A percentile compares a stretch with the other conserved stretches of the same genome.
Conservation (phyloP, 2,329 filamentous ascomycete genomes). For the Fonsecaea pedrosoi region DNA sequence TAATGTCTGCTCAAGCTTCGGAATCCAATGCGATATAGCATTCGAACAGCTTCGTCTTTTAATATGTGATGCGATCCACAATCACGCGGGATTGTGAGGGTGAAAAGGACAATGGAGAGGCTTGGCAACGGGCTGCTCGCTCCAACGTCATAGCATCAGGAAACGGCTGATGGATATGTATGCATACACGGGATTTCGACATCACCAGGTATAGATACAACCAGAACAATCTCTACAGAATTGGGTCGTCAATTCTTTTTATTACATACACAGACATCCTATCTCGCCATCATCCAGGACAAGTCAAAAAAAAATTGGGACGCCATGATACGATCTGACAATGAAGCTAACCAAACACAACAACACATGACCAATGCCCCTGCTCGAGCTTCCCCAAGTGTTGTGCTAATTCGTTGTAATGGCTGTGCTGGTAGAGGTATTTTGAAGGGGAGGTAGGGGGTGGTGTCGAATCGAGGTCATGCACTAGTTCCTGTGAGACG, state of each 20-base stretch:
- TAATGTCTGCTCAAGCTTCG: background rate
- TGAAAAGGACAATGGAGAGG: background rate
- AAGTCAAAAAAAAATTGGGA: slow-evolving; percentile 27
- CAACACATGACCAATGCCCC: slow-evolving; percentile 3
- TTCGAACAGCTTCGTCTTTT: slow-evolving; percentile 18
- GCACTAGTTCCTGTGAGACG: slow-evolving; percentile 37
- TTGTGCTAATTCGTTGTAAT: background rate
- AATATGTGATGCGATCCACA: background rate
- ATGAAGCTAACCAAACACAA: slow-evolving; percentile 1
- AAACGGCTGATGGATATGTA: background rate
- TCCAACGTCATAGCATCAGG: no score
- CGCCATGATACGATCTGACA: slow-evolving; percentile 23
- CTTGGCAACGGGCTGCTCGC: background rate
- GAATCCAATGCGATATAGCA: slow-evolving; percentile 26
- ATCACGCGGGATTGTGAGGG: background rate
- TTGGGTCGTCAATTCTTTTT: slow-evolving; percentile 23
- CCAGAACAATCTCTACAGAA: slow-evolving; percentile 16
- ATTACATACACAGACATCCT: slow-evolving; percentile 33
- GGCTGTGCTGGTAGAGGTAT: background rate
- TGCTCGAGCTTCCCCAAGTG: slow-evolving; percentile 2
- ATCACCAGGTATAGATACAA: background rate
- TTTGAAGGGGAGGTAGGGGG: background rate
- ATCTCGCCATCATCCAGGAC: slow-evolving; percentile 20
- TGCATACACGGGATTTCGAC: background rate
- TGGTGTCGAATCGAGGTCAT: slow-evolving; percentile 18